These are phyloP conservation scores for Rhodotorula sp. DNA, from an alignment of 1,284 basidiomycete species.

Conservation along the genomic window DNA sequence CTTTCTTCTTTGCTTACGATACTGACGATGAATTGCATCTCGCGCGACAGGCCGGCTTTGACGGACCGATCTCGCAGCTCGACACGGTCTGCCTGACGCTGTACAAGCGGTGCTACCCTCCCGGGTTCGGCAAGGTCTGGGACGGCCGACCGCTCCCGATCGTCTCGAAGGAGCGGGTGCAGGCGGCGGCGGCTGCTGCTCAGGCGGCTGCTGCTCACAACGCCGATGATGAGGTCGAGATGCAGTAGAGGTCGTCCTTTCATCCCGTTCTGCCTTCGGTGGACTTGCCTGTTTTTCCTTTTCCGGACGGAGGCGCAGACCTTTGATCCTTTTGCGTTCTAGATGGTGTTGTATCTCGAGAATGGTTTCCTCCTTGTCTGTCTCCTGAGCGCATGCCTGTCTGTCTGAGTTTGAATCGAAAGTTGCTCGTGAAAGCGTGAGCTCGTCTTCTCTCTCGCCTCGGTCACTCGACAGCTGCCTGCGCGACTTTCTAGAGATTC, in stretches of 20 bases:
- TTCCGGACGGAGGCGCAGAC: neutral
- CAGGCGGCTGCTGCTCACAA: neutral
- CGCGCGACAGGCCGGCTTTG: conserved; percentile 61
- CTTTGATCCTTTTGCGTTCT: neutral
- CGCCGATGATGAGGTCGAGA: conserved; percentile 8
- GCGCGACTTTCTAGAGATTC: no score
- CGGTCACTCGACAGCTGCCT: no score
- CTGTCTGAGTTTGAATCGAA: no score
- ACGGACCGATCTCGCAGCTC: conserved; percentile 93
- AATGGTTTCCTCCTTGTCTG: neutral
- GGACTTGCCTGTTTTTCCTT: neutral
- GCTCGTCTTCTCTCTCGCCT: no score
- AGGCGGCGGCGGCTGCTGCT: neutral
- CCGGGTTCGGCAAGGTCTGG: conserved; percentile 46
- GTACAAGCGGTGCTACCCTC: conserved; percentile 51
- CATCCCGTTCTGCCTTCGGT: neutral
- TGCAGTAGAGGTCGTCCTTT: neutral
- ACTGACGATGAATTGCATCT: neutral
- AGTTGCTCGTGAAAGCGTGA: no score
- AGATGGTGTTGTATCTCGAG: neutral
- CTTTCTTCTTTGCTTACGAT: no score
- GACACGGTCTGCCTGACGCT: conserved; percentile 49
- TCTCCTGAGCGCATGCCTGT: no score
- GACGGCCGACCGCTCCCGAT: conserved; percentile 27
- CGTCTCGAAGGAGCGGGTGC: conserved; percentile 21